Base-by-base conservation (phyloP, 1,284 basidiomycete genomes). In the Ustilago curta region DNA sequence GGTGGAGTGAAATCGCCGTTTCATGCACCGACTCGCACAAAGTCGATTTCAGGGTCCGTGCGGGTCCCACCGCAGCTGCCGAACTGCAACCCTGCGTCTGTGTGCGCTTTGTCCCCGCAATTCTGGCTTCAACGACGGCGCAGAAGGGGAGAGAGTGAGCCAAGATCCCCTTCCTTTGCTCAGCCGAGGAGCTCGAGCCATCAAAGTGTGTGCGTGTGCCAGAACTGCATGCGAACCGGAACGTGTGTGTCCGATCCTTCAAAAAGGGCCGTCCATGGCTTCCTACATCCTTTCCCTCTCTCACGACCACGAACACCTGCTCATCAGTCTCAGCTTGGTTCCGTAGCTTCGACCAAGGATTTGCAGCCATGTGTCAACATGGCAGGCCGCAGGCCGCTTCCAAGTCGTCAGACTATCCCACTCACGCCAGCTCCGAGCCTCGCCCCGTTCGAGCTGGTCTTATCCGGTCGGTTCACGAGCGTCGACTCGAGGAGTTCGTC, bases 401-500 rank as follows among this genome's bases (percentile, higher is more conserved):
- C 67, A 64, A 64, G 49, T 60, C 61, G 43, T 48, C 59, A 18
- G 66, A 65, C 57, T 75, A 75, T 35, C 72, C 72, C 8, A 56
- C 56, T 4, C 66, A 76, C 11, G 55, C 76, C 40, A 62, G 66
- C 23, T 39, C 66, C 25, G 72, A 71, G 35, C 52, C 71, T 44
- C 67, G 77, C 7, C 76, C 78, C 8, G 77, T 80, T 16, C 72
- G 78, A 47, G 66, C 68, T 0, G 70, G 69, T 25, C 56, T 68
- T 45, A 78, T 80, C 63, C 68, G 77, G 19, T 77, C 74, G 14
- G 65, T 78, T n/a, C 69, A 70, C 27, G 78, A 80, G 55, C 58
- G 77, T n/a, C 68, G 79, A 16, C 63, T 80, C 3, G 62, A 74
- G 43, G 79, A 80, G 49, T 80, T 80, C 37, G 56, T 79, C 35